phyloP scores from a whole-genome alignment of 176 grass and related monocot genomes.

The Phoenix dactylifera region DNA sequence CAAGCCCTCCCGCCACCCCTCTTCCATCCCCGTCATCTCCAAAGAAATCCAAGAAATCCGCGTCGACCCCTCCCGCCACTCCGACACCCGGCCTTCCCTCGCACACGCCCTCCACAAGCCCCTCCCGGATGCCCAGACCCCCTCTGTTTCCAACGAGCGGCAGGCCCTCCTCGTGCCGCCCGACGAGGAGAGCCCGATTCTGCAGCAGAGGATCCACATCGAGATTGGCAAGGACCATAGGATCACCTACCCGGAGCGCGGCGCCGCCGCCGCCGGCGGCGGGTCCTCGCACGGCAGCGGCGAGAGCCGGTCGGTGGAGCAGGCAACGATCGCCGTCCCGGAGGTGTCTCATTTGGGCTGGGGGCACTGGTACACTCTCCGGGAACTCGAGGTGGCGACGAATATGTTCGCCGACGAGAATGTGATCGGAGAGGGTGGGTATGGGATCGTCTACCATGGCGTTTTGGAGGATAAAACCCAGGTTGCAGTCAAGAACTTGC shows the following conservation, averaged over 20 bases:
- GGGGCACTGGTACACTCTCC: slow-evolving; percentile 98
- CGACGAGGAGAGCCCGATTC: slow-evolving; percentile 22
- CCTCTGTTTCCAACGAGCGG: slow-evolving; percentile 15
- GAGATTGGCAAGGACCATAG: slow-evolving; percentile 64
- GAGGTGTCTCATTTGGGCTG: slow-evolving; percentile 90
- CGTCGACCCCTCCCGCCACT: slow-evolving; percentile 39
- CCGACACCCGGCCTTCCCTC: slow-evolving; percentile 12
- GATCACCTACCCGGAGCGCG: slow-evolving; percentile 43
- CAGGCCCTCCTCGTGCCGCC: slow-evolving; percentile 13
- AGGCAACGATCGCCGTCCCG: slow-evolving; percentile 24
- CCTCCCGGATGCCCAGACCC: slow-evolving; percentile 10
- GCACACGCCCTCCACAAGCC: slow-evolving; percentile 1
- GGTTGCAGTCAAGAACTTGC: slow-evolving; percentile 86
- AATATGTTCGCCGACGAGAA: slow-evolving; percentile 55
- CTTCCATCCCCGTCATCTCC: slow-evolving; percentile 62
- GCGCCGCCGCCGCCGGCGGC: slow-evolving; percentile 17
- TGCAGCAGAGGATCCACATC: slow-evolving; percentile 68
- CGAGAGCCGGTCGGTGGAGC: not conserved
- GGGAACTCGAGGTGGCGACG: slow-evolving; percentile 76
- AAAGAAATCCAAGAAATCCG: slow-evolving; percentile 97
- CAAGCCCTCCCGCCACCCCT: slow-evolving; percentile 9
- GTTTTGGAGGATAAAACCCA: slow-evolving; percentile 45
- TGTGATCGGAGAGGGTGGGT: slow-evolving; percentile 94
- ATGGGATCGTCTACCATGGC: slow-evolving; percentile 86
- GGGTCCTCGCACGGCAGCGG: slow-evolving; percentile 12